A percentile compares a stretch with the other conserved stretches of the same genome.
Conservation (phyloP, 345 rosid species). For the Dipteronia sinensis region DNA sequence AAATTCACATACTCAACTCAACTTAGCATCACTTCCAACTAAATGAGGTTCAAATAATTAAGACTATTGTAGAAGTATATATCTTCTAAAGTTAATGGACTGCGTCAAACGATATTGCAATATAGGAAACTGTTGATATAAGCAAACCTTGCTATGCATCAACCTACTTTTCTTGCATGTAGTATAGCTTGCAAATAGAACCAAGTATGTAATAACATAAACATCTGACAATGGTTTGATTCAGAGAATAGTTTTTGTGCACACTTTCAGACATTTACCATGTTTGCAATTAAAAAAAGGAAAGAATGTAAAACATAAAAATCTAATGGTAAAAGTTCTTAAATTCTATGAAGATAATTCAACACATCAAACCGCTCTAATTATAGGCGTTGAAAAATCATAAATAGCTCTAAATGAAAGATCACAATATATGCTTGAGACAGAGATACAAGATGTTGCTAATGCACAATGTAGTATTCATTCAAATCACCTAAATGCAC, state of each 20-base stretch:
- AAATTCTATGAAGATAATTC: not conserved
- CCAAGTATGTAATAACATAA: not conserved
- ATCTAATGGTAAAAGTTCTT: not conserved
- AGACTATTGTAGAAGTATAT: not conserved
- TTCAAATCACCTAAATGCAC: conserved; percentile 14
- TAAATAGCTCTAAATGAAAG: not conserved
- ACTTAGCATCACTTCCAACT: conserved; percentile 6
- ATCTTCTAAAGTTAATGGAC: not conserved
- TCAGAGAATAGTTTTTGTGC: not conserved
- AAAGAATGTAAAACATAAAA: not conserved
- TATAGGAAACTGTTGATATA: conserved; percentile 2
- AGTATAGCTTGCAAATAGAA: not conserved
- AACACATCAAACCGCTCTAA: not conserved
- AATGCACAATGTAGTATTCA: not conserved
- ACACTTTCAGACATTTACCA: not conserved
- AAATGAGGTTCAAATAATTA: not conserved
- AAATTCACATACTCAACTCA: not conserved
- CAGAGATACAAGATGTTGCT: conserved; percentile 16
- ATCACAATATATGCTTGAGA: conserved; percentile 12
- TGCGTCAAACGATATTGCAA: not conserved
- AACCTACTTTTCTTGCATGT: not conserved
- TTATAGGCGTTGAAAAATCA: not conserved
- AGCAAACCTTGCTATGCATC: not conserved
- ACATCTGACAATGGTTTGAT: not conserved
- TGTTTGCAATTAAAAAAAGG: not conserved